Evolutionary conservation across 169 alveolate species (phyloP), one percentile per base, ranked within the genome.

Genomic region (Theileria parva): DNA sequence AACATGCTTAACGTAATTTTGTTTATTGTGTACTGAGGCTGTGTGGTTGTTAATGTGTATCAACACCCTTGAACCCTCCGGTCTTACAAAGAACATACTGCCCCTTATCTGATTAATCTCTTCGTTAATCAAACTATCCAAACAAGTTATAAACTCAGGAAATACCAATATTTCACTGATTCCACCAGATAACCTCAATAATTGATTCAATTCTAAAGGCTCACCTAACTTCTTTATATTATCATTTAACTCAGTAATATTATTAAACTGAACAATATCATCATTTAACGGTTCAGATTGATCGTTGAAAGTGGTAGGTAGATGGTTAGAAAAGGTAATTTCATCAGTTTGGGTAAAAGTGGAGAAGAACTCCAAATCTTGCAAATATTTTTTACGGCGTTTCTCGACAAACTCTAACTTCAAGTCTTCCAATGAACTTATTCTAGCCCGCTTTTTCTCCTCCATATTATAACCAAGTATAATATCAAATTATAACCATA

Each of bases 81-180:
- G 90, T 8, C 90, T 32, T 0, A 77, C 86, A 30, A 69, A 84
- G 51, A 84, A 8, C 39, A 84, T 69, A 70, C 86, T 77, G 12
- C 37, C 27, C 32, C 48, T 65, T 34, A 84, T 51, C 23, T 69
- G 79, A 9, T 30, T 34, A n/a, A 80, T 80, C 60, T 84, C 90
- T n/a, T 84, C 90, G 53, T 66, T 39, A n/a, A 84, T 73, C 51
- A 13, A 63, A 4, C 27, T 55, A 27, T 84, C 83, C 48, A 76
- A 68, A 4, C 79, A 84, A 19, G 77, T 48, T 7, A 84, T 74
- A 60, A 77, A 84, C 65, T 84, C 90, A 27, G 88, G 90, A n/a
- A 17, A 19, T 23, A 65, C 74, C n/a, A 84, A 44, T 19, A 84
- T 28, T 19, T 57, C 30, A 28, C 30, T 27, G 0, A 77, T 28